phyloP scores from a whole-genome alignment of 1,139 yeast genomes.

The Candida glucosophila region DNA sequence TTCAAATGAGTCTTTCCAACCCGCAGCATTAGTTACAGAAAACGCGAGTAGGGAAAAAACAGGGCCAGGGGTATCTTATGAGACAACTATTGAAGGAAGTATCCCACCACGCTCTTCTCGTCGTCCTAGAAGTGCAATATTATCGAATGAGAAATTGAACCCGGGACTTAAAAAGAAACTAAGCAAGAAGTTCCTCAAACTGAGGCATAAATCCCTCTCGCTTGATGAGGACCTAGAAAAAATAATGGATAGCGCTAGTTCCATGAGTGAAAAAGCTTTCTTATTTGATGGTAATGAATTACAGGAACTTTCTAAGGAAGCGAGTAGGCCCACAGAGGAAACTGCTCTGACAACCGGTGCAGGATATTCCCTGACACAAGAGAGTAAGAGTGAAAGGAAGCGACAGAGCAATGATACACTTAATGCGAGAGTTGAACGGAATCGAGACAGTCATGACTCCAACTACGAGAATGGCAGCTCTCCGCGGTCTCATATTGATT shows the following conservation, averaged over 20 bases:
- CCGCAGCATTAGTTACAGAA: no score
- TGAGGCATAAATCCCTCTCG: conserved; percentile 11
- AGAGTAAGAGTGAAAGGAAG: conserved; percentile 1
- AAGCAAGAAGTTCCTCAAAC: conserved; percentile 3
- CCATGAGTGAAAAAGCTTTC: conserved; percentile 10
- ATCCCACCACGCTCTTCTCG: conserved; percentile 36
- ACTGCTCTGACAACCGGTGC: conserved; percentile 1
- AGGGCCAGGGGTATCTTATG: conserved; percentile 26
- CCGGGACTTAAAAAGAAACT: conserved; percentile 6
- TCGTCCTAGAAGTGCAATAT: conserved; percentile 29
- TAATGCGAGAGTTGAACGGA: not conserved
- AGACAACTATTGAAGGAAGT: conserved; percentile 29
- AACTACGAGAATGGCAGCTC: not conserved
- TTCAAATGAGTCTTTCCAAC: no score
- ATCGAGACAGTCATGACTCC: not conserved
- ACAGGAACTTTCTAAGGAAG: no score
- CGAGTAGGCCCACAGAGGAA: not conserved
- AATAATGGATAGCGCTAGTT: conserved; percentile 31
- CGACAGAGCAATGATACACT: not conserved
- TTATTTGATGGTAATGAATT: not conserved
- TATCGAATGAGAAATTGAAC: conserved; percentile 8
- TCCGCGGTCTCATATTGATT: no score
- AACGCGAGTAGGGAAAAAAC: no score
- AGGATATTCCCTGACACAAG: not conserved
- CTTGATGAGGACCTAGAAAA: conserved; percentile 33